These are phyloP conservation scores for Rhizophagus prolifer DNA, from an alignment of 192 early-diverging fungal species.

Conservation along the genomic window DNA sequence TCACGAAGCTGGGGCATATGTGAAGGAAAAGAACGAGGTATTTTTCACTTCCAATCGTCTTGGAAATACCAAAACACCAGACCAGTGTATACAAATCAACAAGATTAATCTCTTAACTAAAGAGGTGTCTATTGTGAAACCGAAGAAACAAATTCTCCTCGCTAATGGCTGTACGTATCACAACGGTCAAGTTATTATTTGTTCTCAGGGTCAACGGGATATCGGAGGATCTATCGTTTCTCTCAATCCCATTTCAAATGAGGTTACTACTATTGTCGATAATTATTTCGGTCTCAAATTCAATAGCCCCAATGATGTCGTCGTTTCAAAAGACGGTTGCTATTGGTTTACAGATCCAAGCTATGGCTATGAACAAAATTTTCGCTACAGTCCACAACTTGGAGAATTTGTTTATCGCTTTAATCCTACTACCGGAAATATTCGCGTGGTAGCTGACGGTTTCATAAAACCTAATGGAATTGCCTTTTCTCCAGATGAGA, in stretches of 20 bases:
- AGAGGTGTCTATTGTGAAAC: neutral
- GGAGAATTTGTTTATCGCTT: neutral
- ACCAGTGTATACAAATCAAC: neutral
- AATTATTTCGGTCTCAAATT: neutral
- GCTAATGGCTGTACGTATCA: neutral
- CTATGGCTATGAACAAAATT: neutral
- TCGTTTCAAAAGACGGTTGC: neutral
- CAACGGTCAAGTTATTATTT: neutral
- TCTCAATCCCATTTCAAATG: neutral
- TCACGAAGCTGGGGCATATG: neutral
- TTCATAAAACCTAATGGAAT: slow-evolving; percentile 7
- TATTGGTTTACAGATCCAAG: slow-evolving; percentile 7
- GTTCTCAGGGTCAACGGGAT: neutral
- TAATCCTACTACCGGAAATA: neutral
- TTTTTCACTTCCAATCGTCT: neutral
- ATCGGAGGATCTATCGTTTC: slow-evolving; percentile 4
- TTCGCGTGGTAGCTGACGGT: slow-evolving; percentile 3
- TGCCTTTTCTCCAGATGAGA: slow-evolving; percentile 7
- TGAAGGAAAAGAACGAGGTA: neutral
- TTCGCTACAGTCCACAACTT: neutral
- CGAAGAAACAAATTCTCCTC: neutral
- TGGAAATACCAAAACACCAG: no score
- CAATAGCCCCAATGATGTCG: neutral
- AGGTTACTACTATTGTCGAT: neutral
- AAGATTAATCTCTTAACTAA: neutral